Conservation (phyloP, 2,329 filamentous ascomycete genomes). For the Trichoderma hamatum region DNA sequence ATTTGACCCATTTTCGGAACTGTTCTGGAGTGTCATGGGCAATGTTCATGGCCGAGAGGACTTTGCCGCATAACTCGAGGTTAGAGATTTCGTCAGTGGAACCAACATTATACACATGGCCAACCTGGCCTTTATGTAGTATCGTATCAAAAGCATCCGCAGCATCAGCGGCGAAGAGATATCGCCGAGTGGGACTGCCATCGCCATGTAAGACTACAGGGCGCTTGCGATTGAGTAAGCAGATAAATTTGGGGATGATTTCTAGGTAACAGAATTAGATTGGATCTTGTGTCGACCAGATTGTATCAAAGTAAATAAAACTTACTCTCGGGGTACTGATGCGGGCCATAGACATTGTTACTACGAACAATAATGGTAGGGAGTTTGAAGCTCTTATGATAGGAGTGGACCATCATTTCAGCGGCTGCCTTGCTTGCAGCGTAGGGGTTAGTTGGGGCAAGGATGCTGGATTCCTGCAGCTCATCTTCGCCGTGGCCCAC, state of each 20-base stretch:
- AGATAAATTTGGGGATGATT: slow-evolving; percentile 82
- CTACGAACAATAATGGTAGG: slow-evolving; percentile 78
- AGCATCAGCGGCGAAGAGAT: slow-evolving; percentile 78
- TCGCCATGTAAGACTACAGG: slow-evolving; percentile 77
- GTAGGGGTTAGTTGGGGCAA: slow-evolving; percentile 81
- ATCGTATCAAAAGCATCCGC: slow-evolving; percentile 84
- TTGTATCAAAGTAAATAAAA: slow-evolving; percentile 12
- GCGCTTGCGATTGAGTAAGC: slow-evolving; percentile 66
- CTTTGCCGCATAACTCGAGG: slow-evolving; percentile 65
- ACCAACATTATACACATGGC: slow-evolving; percentile 81
- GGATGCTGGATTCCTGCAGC: slow-evolving; percentile 70
- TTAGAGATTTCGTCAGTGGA: slow-evolving; percentile 80
- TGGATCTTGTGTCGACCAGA: neutral
- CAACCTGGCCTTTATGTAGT: slow-evolving; percentile 72
- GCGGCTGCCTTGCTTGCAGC: slow-evolving; percentile 79
- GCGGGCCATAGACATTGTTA: slow-evolving; percentile 85
- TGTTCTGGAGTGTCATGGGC: slow-evolving; percentile 53
- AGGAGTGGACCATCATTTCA: slow-evolving; percentile 87
- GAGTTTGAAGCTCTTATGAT: slow-evolving; percentile 79
- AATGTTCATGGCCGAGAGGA: slow-evolving; percentile 66
- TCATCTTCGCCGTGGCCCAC: slow-evolving; percentile 73
- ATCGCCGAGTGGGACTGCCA: slow-evolving; percentile 72
- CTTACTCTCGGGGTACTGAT: slow-evolving; percentile 82
- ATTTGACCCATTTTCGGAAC: slow-evolving; percentile 68
- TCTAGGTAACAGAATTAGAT: slow-evolving; percentile 50